Percentiles rank a stretch among this genome's conserved stretches.
phyloP scores from a whole-genome alignment of 2,329 filamentous ascomycete species.

The Ophiocordyceps polyrhachis-furcata region DNA sequence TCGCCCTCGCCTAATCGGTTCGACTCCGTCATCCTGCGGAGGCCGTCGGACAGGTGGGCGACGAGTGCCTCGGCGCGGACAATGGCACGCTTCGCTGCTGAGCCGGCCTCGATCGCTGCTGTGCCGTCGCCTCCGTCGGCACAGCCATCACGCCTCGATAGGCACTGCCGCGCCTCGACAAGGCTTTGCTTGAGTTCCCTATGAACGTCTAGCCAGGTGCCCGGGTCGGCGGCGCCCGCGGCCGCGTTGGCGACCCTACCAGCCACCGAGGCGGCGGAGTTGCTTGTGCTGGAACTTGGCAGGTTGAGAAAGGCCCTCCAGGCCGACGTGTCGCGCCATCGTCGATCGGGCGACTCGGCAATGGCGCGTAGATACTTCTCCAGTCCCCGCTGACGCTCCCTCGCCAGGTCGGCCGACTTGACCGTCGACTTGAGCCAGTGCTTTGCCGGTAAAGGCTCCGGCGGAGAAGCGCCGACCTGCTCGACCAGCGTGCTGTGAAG shows the following conservation, averaged over 20 bases:
- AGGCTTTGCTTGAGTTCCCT: slow-evolving; percentile 48
- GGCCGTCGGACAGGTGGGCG: slow-evolving; percentile 43
- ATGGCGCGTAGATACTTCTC: slow-evolving; percentile 57
- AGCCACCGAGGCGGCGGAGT: slow-evolving; percentile 27
- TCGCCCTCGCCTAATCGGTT: slow-evolving; percentile 53
- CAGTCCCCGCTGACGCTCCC: slow-evolving; percentile 47
- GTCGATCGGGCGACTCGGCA: slow-evolving; percentile 50
- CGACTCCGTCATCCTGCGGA: slow-evolving; percentile 35
- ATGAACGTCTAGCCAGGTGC: slow-evolving; percentile 61
- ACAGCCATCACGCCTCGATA: slow-evolving; percentile 46
- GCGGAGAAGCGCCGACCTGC: slow-evolving; percentile 44
- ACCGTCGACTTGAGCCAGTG: slow-evolving; percentile 62
- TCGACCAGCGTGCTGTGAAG: slow-evolving; percentile 45
- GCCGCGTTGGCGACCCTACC: slow-evolving; percentile 22
- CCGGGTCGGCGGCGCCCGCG: slow-evolving; percentile 33
- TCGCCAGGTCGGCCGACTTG: slow-evolving; percentile 48
- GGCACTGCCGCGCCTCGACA: slow-evolving; percentile 46
- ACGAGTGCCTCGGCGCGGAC: slow-evolving; percentile 49
- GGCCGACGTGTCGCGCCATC: slow-evolving; percentile 55
- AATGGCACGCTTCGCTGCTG: slow-evolving; percentile 56
- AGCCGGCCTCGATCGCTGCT: slow-evolving; percentile 40
- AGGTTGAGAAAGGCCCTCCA: slow-evolving; percentile 62
- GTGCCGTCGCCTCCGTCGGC: slow-evolving; percentile 21
- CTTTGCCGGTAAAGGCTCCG: slow-evolving; percentile 49
- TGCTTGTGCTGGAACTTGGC: slow-evolving; percentile 29